phyloP scores from a whole-genome alignment of 139 green algal genomes.

The Axilococcus clingmanii region DNA sequence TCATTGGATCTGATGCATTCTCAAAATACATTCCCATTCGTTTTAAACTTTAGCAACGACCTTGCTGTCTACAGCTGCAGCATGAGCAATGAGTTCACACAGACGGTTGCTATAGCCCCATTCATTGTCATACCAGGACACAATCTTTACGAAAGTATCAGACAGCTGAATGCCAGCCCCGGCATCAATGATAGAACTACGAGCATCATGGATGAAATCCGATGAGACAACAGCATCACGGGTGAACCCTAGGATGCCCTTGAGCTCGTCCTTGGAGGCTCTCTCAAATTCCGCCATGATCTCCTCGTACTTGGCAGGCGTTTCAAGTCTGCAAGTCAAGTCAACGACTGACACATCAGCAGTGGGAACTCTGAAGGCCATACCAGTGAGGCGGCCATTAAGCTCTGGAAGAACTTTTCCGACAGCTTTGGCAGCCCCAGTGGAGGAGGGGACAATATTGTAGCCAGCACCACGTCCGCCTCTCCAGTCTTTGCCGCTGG shows the following conservation, averaged over 20 bases:
- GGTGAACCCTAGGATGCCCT: conserved; percentile 70
- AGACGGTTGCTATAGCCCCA: conserved; percentile 22
- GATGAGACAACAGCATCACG: conserved; percentile 20
- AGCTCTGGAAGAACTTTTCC: conserved; percentile 80
- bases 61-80: too few species aligned
- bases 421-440: conserved; percentile 85
- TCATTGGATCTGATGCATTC: too few species aligned
- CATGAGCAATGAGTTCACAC: too few species aligned
- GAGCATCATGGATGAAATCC: conserved; percentile 82
- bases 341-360: conserved; percentile 93
- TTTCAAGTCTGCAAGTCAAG: conserved; percentile 80
- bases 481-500: conserved; percentile 88
- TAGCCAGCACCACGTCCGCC: conserved; percentile 63
- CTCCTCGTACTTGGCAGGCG: conserved; percentile 76
- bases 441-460: conserved; percentile 96
- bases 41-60: not conserved
- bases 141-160: conserved; percentile 84
- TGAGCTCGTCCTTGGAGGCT: conserved; percentile 60
- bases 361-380: conserved; percentile 96
- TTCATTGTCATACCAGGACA: conserved; percentile 96
- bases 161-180: conserved; percentile 81
- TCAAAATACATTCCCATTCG: not conserved
- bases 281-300: conserved; percentile 80
- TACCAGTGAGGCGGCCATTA: conserved; percentile 94
- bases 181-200: conserved; percentile 74